Conservation (phyloP, 495 filamentous ascomycete genomes). For the Pseudevernia furfuracea region DNA sequence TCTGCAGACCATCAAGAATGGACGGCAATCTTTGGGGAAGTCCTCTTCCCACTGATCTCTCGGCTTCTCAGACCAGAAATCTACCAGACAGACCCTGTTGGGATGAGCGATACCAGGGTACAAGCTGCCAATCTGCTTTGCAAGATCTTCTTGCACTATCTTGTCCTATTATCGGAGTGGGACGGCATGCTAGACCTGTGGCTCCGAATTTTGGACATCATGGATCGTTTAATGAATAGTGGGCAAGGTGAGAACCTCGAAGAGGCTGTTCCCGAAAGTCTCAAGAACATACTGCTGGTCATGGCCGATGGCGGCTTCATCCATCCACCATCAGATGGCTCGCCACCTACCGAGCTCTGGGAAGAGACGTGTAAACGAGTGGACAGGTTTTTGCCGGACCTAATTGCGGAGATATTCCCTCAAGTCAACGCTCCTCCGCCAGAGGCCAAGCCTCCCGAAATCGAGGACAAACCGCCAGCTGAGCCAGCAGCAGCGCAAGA, state of each 20-base stretch:
- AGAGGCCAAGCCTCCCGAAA: not conserved
- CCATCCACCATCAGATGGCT: constrained; percentile 58
- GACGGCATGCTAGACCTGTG: constrained; percentile 92
- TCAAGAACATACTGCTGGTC: constrained; percentile 95
- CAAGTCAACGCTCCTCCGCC: constrained; percentile 4
- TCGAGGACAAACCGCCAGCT: not conserved
- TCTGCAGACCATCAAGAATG: constrained; percentile 76
- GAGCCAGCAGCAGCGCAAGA: not conserved
- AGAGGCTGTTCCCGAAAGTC: constrained; percentile 88
- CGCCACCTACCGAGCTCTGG: constrained; percentile 45
- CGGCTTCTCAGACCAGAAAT: constrained; percentile 90
- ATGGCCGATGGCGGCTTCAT: constrained; percentile 89
- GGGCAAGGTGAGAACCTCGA: constrained; percentile 87
- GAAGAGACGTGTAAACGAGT: constrained; percentile 75
- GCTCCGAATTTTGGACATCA: constrained; percentile 86
- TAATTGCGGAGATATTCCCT: constrained; percentile 51
- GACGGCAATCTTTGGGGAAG: constrained; percentile 89
- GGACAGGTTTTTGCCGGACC: constrained; percentile 78
- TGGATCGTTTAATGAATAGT: constrained; percentile 94
- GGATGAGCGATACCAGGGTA: constrained; percentile 93
- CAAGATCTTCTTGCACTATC: constrained; percentile 92
- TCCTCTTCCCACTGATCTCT: constrained; percentile 88
- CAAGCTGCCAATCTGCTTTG: constrained; percentile 85
- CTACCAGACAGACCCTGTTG: constrained; percentile 81
- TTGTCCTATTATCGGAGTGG: constrained; percentile 74